Base-by-base conservation (phyloP, 1,139 yeast species). In the Geotrichum armillariae region DNA sequence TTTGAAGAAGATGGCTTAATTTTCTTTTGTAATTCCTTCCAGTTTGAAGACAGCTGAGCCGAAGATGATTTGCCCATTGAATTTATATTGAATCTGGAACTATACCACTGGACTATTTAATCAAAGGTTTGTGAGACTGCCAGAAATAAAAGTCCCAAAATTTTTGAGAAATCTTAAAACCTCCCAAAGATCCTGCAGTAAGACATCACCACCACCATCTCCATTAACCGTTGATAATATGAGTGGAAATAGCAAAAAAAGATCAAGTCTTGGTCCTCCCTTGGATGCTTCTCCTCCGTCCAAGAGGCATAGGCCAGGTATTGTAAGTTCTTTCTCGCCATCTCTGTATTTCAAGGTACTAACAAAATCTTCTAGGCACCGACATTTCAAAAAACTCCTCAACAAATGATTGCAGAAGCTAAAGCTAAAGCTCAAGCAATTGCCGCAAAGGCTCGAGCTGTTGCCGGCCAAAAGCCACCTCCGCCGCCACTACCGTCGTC, bases 21-120 rank as follows among this genome's bases (percentile, higher is more conserved):
- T 9, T 17, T 22, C 29, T 55, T 54, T 41, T 53, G 57, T 12
- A 59, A 53, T 22, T 40, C 47, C 37, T 54, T 54, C 62, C 62
- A 59, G 46, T 59, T 59, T 8, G 57, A 52, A 4, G 62, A 59
- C 17, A 59, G 52, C 17, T 41, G 29, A 25, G 11, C 11, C 18
- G 39, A 25, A 20, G 41, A 14, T 36, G 42, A 22, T 11, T 27
- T 35, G 34, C 32, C 23, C 27, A 35, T 35, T 21, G 23, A 17
- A 29, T 33, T 25, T 17, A 23, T 20, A 7, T 11, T 37, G 17
- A 32, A 25, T 25, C 11, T 25, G n/a, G n/a, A n/a, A n/a, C n/a
- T n/a, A n/a, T n/a, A n/a, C n/a, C n/a, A n/a, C n/a, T n/a, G n/a
- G n/a, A n/a, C n/a, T n/a, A n/a, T n/a, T n/a, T n/a, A n/a, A n/a